Base-by-base conservation (phyloP, 495 filamentous ascomycete species). In the Chaetomium fimeti region DNA sequence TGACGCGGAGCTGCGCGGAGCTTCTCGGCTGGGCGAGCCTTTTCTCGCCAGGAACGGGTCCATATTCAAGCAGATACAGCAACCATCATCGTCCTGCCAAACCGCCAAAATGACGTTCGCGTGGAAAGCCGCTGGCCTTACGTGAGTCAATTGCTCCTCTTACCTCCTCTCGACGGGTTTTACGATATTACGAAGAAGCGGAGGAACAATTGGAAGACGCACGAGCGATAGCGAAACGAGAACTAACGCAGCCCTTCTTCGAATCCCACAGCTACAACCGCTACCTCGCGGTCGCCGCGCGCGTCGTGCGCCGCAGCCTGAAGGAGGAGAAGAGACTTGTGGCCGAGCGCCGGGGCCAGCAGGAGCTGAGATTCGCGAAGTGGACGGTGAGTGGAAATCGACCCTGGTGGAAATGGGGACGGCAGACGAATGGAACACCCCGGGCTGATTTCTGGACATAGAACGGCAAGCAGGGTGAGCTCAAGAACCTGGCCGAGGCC, bases 91-190 rank as follows among this genome's bases (percentile, higher is more conserved):
- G 62, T 71, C 65, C 64, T 65, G 69, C 68, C 57, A 76, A 67
- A 65, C 64, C 69, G 77, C 86, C 88, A 92, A 87, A 83, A 98
- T 98, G 94, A 86, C 91, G 78, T 93, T 92, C 81, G 91, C 92
- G 75, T 99, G 95, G 95, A 98, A 97, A 89, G 86, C 92, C 73
- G 89, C 94, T 75, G 94, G 95, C 82, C 83, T 98, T 72, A 96
- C 89, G 95, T 98, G 88, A 78, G 89, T 75, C 68, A 62, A 72
- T 69, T 66, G 60, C 54, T 28, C 28, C 38, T 32, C 22, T 40
- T 43, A 3, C 16, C 11, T n/a, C 5, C 20, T n/a, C 25, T 36
- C 40, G 38, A 55, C 38, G 11, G 40, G 54, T 48, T 47, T 60
- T 49, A 12, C 45, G 18, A 27, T 8, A 27, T 59, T 60, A 5